Evolutionary conservation across 106 monocot species (phyloP).

Genomic region (Phalaenopsis aphrodite): DNA sequence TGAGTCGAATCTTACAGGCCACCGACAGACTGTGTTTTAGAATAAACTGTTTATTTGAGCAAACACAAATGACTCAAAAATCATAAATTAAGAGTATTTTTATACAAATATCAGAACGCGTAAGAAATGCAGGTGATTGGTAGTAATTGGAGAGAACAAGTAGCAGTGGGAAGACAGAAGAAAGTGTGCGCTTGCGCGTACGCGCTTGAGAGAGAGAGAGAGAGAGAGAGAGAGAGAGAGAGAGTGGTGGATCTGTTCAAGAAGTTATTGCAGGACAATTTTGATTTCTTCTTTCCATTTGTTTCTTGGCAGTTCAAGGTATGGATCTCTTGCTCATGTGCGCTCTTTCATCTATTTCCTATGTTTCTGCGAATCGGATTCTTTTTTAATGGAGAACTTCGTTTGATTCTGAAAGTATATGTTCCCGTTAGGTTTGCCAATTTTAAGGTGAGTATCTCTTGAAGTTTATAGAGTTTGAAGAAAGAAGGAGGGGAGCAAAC

Average conservation of each 20-base stretch:
- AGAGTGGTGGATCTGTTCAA: background rate
- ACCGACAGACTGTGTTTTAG: too few species aligned
- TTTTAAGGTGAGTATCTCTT: background rate
- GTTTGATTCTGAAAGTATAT: background rate
- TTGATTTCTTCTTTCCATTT: background rate
- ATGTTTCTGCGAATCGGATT: background rate
- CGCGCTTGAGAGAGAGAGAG: too few species aligned
- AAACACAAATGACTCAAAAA: too few species aligned
- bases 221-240: background rate
- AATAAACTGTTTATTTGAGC: too few species aligned
- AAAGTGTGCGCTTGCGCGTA: too few species aligned
- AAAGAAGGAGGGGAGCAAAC: background rate
- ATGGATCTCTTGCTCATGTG: background rate
- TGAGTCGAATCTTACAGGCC: too few species aligned
- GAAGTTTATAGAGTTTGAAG: background rate
- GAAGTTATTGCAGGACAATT: background rate
- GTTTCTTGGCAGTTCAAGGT: background rate
- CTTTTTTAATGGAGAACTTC: background rate
- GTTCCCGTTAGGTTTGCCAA: background rate
- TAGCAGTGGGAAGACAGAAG: too few species aligned
- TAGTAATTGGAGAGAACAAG: too few species aligned
- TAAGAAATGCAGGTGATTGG: too few species aligned
- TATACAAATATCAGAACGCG: too few species aligned
- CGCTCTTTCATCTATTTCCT: background rate
- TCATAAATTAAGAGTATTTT: too few species aligned